These are phyloP conservation scores for Metarhizium brunneum DNA, from an alignment of 2,329 filamentous ascomycete species.

Conservation along the genomic window DNA sequence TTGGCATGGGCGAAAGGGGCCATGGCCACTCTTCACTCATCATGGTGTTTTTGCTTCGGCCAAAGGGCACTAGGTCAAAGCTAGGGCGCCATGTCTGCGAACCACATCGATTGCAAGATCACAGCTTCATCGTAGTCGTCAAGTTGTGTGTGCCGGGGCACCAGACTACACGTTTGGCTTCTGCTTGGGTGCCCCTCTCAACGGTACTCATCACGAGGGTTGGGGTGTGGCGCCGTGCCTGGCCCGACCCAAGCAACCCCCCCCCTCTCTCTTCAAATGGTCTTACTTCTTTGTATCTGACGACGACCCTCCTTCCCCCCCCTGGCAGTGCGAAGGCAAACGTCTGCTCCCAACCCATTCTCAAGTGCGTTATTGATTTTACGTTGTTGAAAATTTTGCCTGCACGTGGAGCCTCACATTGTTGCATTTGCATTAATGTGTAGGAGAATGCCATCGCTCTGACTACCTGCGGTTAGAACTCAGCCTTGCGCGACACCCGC, in stretches of 20 bases:
- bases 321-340: not conserved
- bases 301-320: not conserved
- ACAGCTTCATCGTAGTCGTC: no score
- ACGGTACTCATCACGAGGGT: constrained; percentile 5
- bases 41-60: not conserved
- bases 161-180: not conserved
- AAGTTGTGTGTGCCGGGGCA: not conserved
- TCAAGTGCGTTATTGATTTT: not conserved
- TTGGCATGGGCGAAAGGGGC: not conserved
- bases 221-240: constrained; percentile 4
- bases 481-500: constrained; percentile 15
- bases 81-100: not conserved
- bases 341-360: not conserved
- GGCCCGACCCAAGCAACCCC: constrained; percentile 5
- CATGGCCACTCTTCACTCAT: not conserved
- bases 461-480: constrained; percentile 15
- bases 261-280: constrained; percentile 2
- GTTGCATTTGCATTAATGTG: not conserved
- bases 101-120: not conserved
- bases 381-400: not conserved
- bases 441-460: constrained; percentile 17
- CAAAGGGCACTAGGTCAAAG: not conserved
- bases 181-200: not conserved
- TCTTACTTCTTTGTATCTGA: not conserved
- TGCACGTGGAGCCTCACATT: not conserved